Conservation (phyloP, 345 rosid genomes). For the sweet orange (Citrus sinensis) region DNA sequence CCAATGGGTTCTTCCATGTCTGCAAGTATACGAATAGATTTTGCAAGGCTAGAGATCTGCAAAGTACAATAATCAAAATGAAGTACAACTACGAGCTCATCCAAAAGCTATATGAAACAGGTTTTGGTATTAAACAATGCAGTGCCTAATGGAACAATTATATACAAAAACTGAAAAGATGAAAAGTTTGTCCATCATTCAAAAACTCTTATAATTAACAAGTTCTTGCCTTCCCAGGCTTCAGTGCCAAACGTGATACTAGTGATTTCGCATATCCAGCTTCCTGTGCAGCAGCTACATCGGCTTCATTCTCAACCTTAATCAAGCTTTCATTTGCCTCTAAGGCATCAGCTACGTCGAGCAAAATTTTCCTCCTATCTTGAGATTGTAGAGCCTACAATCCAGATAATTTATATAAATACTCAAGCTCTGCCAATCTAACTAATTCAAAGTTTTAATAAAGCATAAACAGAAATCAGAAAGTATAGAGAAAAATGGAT, state of each 20-base stretch:
- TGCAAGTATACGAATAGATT: constrained; percentile 49
- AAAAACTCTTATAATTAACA: background rate
- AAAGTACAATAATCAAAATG: background rate
- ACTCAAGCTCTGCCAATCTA: background rate
- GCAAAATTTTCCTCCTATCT: constrained; percentile 48
- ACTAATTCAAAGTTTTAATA: background rate
- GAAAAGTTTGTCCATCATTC: background rate
- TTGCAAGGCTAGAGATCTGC: constrained; percentile 49
- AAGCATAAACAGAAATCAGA: background rate
- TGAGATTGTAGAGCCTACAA: constrained; percentile 36
- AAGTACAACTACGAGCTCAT: background rate
- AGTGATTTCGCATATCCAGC: constrained; percentile 46
- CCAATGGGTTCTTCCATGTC: constrained; percentile 67
- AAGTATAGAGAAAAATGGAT: background rate
- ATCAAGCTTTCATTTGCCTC: constrained; percentile 49
- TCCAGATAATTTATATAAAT: background rate
- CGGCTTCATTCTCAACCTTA: constrained; percentile 52
- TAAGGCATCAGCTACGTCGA: constrained; percentile 46
- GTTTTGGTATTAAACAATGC: background rate
- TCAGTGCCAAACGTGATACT: constrained; percentile 45
- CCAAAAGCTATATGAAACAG: background rate
- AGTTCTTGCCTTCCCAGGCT: constrained; percentile 55
- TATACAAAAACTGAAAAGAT: background rate
- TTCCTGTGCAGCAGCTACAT: constrained; percentile 42
- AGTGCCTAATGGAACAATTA: background rate